Evolutionary conservation across 2,329 filamentous ascomycete genomes (phyloP), one percentile per base, ranked within the genome.

Genomic region (Ustulina deusta): DNA sequence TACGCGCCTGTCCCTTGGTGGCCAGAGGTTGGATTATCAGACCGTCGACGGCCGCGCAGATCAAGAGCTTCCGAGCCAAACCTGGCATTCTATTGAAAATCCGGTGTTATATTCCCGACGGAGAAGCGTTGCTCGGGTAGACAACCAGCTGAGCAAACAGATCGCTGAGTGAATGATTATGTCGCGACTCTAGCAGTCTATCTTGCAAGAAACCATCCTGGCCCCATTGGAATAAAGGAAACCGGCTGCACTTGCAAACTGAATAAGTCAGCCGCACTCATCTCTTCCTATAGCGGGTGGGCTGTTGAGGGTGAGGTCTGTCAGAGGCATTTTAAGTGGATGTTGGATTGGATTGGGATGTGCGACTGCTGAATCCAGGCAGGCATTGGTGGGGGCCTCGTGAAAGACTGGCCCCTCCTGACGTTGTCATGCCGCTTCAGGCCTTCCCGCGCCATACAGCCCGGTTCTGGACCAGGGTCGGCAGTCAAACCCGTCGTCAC

Each of bases 41-140:
- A 65, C 94, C 94, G 76, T 97, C 94, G 61, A 91, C 88, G 29
- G 93, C 90, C 63, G 94, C 93, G 79, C 91, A 91, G 73, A 97
- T 89, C 71, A 94, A 78, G 63, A 97, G 82, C 81, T 96, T 97
- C 78, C 92, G 91, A 66, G 92, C 89, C 68, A 97, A 83, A 72
- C 87, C 86, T 63, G 93, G 90, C 93, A 97, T 77, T 66, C 42
- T 61, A 59, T 58, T 55, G 48, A 54, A 54, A 32, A 46, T 22
- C 60, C 54, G 11, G 15, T 54, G 32, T 58, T 63, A 38, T 63
- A 29, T 72, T 66, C 65, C 63, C 68, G 65, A 65, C 17, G 32
- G 22, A 27, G 29, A 38, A 38, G 49, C 4, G 17, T 54, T 54
- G 60, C 51, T 42, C 34, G 58, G 61, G 54, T 60, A 29, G 32